Evolutionary conservation across 257 asterid species (phyloP), one percentile per base, ranked within the genome.

Genomic region (Solanum ossicruentum): DNA sequence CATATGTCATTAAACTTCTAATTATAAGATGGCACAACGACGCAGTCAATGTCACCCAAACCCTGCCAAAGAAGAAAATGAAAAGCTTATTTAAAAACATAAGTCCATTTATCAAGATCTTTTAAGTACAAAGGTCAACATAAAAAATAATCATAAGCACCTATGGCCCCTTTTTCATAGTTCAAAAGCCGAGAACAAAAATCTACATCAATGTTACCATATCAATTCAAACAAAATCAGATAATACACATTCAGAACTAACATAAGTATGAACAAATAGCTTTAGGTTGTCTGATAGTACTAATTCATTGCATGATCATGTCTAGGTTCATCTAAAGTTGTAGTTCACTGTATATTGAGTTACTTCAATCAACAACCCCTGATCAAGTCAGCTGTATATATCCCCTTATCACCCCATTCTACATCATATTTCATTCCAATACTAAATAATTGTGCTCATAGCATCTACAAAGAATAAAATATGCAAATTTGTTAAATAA

Each of bases 11-110:
- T 71, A 83, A 85, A 70, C 17, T 83, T 85, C 79, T 21, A 58
- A 55, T 12, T 69, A 65, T 86, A 72, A 80, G 82, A 67, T 84
- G 84, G 28, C 77, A 84, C 63, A 61, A 84, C 75, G 28, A 69
- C 65, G 83, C 65, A 86, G 61, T 23, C 28, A 16, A 84, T 66
- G 86, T 96, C 97, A 96, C 86, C 97, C 97, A 83, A 95, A 91
- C 28, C 98, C 98, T 93, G 97, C 89, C 89, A 66, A 47, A 65
- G 51, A 49, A 47, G 45, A 56, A 86, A 45, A 55, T 78, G 36
- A 67, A 41, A 12, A 41, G 55, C 54, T 39, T 0, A 80, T 61
- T 85, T 67, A 71, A n/a, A 10, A 23, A 26, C 47, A 36, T 21
- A 79, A 20, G 65, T 72, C 52, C 28, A 13, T n/a, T 65, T 85